Percentiles rank a stretch among this genome's conserved stretches.
Conservation (phyloP, 176 grass and related monocot species). For the Triticum monococcum region DNA sequence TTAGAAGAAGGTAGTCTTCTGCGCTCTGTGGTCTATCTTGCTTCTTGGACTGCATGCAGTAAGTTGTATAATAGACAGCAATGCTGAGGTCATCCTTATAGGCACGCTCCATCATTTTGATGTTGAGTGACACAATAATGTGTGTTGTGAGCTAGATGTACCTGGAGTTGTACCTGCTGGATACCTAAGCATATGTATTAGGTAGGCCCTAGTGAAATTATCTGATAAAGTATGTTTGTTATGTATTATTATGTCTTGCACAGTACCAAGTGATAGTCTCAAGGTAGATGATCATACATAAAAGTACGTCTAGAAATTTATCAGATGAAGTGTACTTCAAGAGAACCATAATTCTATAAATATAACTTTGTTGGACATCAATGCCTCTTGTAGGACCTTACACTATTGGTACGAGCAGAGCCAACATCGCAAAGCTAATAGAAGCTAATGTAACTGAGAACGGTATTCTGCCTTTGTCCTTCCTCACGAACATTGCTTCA, state of each 20-base stretch:
- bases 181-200: constrained; percentile 11
- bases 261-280: neutral
- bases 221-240: neutral
- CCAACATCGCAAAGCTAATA: constrained; percentile 28
- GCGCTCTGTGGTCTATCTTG: neutral
- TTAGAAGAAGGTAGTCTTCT: constrained; percentile 11
- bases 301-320: constrained; percentile 1
- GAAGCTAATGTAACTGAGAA: constrained; percentile 49
- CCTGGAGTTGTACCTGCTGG: neutral
- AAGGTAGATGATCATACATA: constrained; percentile 15
- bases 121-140: neutral
- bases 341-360: constrained; percentile 13
- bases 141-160: constrained; percentile 24
- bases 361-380: neutral
- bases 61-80: constrained; percentile 9
- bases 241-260: constrained; percentile 2
- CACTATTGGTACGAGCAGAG: constrained; percentile 35
- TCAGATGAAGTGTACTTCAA: constrained; percentile 18
- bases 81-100: neutral
- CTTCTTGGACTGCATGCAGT: constrained; percentile 17
- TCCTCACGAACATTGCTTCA: constrained; percentile 72
- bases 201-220: constrained; percentile 10
- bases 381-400: constrained; percentile 27
- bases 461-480: constrained; percentile 63
- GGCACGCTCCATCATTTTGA: constrained; percentile 1